Base-by-base conservation (phyloP, 2,329 filamentous ascomycete species). In the Intubia oerlemansii region DNA sequence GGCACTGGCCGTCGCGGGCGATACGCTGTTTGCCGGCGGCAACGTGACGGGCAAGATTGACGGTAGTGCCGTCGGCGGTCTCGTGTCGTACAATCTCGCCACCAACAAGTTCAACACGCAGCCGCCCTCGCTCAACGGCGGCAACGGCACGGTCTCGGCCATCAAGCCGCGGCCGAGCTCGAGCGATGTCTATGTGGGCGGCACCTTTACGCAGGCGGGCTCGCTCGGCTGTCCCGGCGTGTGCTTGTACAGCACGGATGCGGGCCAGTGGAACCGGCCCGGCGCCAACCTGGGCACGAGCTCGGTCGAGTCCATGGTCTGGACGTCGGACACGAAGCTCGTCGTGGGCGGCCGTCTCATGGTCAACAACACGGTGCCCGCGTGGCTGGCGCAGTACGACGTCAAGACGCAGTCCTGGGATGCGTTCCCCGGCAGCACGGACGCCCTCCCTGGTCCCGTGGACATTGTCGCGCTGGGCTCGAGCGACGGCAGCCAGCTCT, bases 11-110 rank as follows among this genome's bases (percentile, higher is more conserved):
- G 53, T 79, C 10, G 56, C 70, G 25, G 63, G 60, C 10, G 65
- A 72, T 32, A 63, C 65, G 13, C 60, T 95, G 4, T 95, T 74
- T 43, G 81, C 79, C 15, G 88, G 85, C 40, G 90, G 88, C 14
- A 64, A 63, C 23, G 54, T 98, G 24, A 73, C 66, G 15, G 88
- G 85, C 26, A 68, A 53, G 2, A 56, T 85, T 25, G 61, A 66
- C 29, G 62, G 62, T 17, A 62, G 56, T 14, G 51, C 52, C 11
- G 55, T 93, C 29, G 67, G 62, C 35, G 88, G 85, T 3, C 55
- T 98, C 10, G 53, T 93, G 19, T 63, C 75, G 0, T 95, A 88
- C 48, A 70, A 93, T 44, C 57, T 98, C 11, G 54, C 55, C 3
- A 61, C 56, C 27, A 66, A 64, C 30, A 57, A 59, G 3, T 82